Base-by-base conservation (phyloP, 768 basidiomycete genomes). In the Favolaschia claudopus region DNA sequence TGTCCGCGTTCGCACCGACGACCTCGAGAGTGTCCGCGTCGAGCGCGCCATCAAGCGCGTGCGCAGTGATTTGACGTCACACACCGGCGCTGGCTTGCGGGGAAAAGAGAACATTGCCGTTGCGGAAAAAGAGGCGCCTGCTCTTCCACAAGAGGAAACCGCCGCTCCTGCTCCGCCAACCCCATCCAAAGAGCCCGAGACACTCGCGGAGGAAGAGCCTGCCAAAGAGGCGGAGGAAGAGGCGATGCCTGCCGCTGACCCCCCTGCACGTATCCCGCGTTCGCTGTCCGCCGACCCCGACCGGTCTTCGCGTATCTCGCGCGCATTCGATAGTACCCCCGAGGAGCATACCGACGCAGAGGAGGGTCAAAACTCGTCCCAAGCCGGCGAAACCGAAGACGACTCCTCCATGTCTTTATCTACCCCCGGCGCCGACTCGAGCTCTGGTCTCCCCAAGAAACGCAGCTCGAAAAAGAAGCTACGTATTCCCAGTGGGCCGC, bases 21-120 rank as follows among this genome's bases (percentile, higher is more conserved):
- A 96, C 72, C 74, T 96, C 47, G 89, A 95, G 77, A 94, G 92
- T 65, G 88, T 89, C 7, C 86, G 93, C 39, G 87, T 91, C 36
- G 93, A 95, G 77, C 82, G 92, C 62, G 90, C 93, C 5, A 91
- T 95, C 75, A 93, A 94, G 77, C 87, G 92, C 27, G 91, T 93
- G 19, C 80, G 92, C 52, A 93, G 91, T 40, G 94, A 96, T 76
- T 78, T 93, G 20, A 92, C 90, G 10, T 87, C 87, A 12, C 92
- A 95, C 68, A 73, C 81, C 51, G 76, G 84, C 39, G 68, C 69
- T 27, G 53, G 66, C 25, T 37, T 66, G 48, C 74, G 77, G 25
- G 75, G 71, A 27, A 74, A 69, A 52, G 76, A 77, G 62, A 76
- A 73, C 51, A 42, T 45, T 19, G 55, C 55, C 47, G 62, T 60